Evolutionary conservation across 106 monocot species (phyloP), one percentile per base, ranked within the genome.

Genomic region (Acanthochlamys bracteata): DNA sequence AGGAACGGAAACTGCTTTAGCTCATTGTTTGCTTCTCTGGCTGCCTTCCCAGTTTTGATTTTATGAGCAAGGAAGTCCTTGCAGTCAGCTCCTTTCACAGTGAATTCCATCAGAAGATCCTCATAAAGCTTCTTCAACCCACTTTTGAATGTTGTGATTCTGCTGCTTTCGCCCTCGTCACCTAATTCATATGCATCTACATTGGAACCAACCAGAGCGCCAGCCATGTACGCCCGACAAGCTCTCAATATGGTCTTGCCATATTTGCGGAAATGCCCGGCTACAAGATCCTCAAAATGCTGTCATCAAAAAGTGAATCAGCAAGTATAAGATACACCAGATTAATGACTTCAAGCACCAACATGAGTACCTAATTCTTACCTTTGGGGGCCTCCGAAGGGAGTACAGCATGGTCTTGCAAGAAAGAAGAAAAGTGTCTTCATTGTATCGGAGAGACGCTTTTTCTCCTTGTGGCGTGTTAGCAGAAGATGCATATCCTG

Each of bases 371-470:
- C n/a, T 52, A 7, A 39, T 39, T 52, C 40, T 46, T 76, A 77
- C 78, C 74, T 81, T 73, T n/a, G 79, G 83, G 14, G 86, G 74
- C 0, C 23, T 70, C 6, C 62, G 70, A 10, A 87, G 47, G 4
- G 64, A 56, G 21, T 72, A 79, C 7, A 83, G 22, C 86, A 87
- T 87, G n/a, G 79, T 77, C 54, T 63, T 83, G 76, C 76, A 82
- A 73, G 83, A 80, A 4, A 70, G 41, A 0, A 81, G 25, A 25
- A 84, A 80, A 17, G 69, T 65, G 16, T 57, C 42, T 17, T 75
- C 63, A 53, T 84, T 88, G 66, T 88, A 88, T 15, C 19, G 13
- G 9, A 81, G 10, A 4, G 88, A 67, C 2, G 17, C 39, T 62
- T 65, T 58, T 39, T 78, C 60, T 10, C 66, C 69, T 0, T 45